These are phyloP conservation scores for Crithidia bombi DNA, from an alignment of 208 protist species.

Conservation along the genomic window DNA sequence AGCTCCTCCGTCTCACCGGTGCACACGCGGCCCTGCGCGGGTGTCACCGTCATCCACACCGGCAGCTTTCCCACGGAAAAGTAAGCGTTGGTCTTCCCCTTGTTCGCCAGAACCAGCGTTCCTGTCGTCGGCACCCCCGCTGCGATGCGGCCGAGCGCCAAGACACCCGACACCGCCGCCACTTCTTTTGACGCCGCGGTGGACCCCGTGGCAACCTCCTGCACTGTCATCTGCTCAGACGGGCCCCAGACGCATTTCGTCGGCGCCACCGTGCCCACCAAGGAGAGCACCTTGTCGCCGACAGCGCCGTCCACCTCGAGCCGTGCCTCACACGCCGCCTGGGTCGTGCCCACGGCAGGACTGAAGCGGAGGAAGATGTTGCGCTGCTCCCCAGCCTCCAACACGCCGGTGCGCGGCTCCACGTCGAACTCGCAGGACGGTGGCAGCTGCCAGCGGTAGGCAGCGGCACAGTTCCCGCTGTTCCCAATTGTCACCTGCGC, in stretches of 20 bases:
- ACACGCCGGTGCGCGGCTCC: conserved; percentile 55
- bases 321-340: conserved; percentile 43
- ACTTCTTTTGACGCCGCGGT: conserved; percentile 5
- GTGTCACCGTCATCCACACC: conserved; percentile 70
- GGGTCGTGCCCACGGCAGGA: conserved; percentile 51
- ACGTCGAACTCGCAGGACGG: conserved; percentile 68
- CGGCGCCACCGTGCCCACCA: conserved; percentile 71
- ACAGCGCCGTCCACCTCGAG: conserved; percentile 83
- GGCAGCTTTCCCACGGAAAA: conserved; percentile 75
- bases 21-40: conserved; percentile 67
- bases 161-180: conserved; percentile 34
- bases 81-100: conserved; percentile 70
- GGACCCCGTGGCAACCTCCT: conserved; percentile 3
- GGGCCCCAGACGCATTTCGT: conserved; percentile 65
- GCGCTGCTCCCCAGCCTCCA: conserved; percentile 66
- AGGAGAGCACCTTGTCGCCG: conserved; percentile 53
- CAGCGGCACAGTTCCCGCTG: conserved; percentile 82
- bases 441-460: conserved; percentile 72
- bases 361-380: conserved; percentile 73
- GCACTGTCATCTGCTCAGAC: conserved; percentile 8
- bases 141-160: conserved; percentile 79
- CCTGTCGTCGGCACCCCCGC: conserved; percentile 58
- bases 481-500: conserved; percentile 76
- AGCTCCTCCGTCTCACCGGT: conserved; percentile 77
- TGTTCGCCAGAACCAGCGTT: conserved; percentile 63